These are phyloP conservation scores for Trichoderma sp. DNA, from an alignment of 2,329 filamentous ascomycete species.

Conservation along the genomic window DNA sequence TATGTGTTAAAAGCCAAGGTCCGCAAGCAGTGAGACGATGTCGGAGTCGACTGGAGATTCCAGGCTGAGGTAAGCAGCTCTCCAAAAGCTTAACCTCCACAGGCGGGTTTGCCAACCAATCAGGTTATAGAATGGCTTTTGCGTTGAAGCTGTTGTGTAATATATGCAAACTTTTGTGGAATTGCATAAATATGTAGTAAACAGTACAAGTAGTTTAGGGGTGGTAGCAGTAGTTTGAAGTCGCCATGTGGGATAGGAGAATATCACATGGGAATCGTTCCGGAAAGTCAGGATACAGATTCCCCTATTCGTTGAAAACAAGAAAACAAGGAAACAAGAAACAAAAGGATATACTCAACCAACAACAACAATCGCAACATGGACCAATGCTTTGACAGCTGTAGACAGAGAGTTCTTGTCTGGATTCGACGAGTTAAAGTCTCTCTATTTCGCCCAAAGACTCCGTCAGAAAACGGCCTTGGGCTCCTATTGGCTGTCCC, in stretches of 20 bases:
- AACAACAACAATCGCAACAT: neutral
- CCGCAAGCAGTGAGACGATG: neutral
- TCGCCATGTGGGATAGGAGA: neutral
- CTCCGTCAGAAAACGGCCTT: neutral
- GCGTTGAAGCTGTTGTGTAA: neutral
- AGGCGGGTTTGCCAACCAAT: neutral
- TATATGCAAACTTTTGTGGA: neutral
- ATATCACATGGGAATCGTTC: neutral
- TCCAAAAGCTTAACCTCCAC: neutral
- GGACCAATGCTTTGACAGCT: no score
- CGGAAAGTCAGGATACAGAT: neutral
- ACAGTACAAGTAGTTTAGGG: no score
- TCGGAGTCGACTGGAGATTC: neutral
- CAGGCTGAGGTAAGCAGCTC: neutral
- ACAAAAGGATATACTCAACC: no score
- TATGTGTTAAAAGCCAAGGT: neutral
- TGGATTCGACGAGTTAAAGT: neutral
- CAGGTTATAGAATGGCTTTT: neutral
- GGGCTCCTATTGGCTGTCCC: neutral
- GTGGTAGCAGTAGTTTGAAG: no score
- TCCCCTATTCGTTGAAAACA: neutral
- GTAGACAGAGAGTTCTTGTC: neutral
- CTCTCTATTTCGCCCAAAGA: neutral
- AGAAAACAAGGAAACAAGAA: neutral
- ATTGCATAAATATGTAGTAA: no score